phyloP scores from a whole-genome alignment of 441 rosid genomes.

The Raphanus hybrid region DNA sequence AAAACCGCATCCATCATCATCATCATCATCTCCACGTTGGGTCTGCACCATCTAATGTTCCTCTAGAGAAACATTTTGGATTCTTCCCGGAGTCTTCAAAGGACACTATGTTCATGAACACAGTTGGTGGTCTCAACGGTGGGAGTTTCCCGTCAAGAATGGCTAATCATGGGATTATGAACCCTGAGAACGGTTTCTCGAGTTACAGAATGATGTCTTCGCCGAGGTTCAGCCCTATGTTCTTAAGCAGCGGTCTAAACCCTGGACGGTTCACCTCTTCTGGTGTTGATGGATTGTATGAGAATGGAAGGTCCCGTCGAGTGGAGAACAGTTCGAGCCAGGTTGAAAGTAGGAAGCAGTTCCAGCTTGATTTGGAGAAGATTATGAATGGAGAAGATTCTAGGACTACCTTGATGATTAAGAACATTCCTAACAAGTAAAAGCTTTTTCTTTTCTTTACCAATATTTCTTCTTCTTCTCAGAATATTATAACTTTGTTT shows the following conservation, averaged over 20 bases:
- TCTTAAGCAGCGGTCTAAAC: constrained; percentile 65
- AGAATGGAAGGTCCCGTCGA: constrained; percentile 71
- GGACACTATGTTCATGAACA: constrained; percentile 64
- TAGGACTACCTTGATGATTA: constrained; percentile 96
- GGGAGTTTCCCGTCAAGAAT: constrained; percentile 71
- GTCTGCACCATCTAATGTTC: constrained; percentile 95
- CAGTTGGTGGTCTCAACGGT: constrained; percentile 49
- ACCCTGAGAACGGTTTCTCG: constrained; percentile 68
- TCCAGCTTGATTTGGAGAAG: constrained; percentile 94
- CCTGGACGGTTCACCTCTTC: constrained; percentile 55
- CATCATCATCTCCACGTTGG: constrained; percentile 90
- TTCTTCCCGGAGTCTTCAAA: constrained; percentile 74
- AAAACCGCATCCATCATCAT: constrained; percentile 43
- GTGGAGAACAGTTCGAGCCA: constrained; percentile 71
- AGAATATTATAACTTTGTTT: background rate
- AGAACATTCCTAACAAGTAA: constrained; percentile 98
- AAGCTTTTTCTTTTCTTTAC: constrained; percentile 32
- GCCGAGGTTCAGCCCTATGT: constrained; percentile 67
- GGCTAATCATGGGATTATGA: constrained; percentile 60
- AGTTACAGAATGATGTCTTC: constrained; percentile 85
- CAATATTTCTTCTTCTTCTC: background rate
- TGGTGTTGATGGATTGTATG: constrained; percentile 71
- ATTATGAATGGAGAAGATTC: constrained; percentile 79
- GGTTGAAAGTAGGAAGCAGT: constrained; percentile 82
- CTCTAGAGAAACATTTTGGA: constrained; percentile 87